Conservation (phyloP, 805 yeast genomes). For the Monosporozyma siamensis region DNA sequence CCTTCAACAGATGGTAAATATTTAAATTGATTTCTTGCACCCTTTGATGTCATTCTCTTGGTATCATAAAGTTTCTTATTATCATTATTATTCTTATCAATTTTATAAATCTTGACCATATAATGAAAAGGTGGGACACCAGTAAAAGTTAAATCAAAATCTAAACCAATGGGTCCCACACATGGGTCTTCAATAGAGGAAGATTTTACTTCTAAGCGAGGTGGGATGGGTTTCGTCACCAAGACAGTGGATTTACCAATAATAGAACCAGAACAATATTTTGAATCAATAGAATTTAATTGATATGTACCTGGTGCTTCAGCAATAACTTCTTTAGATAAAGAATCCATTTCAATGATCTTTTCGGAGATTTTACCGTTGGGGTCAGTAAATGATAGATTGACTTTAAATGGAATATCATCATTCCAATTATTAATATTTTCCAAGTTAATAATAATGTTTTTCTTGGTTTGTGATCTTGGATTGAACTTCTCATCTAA, state of each 20-base stretch:
- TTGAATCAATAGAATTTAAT: slow-evolving; percentile 45
- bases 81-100: slow-evolving; percentile 24
- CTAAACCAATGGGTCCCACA: slow-evolving; percentile 84
- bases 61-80: slow-evolving; percentile 29
- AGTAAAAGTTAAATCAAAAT: slow-evolving; percentile 53
- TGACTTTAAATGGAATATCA: slow-evolving; percentile 31
- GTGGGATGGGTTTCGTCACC: slow-evolving; percentile 51
- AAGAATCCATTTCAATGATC: slow-evolving; percentile 22
- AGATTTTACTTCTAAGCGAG: slow-evolving; percentile 35
- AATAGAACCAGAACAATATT: slow-evolving; percentile 58
- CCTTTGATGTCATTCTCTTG: slow-evolving; percentile 31
- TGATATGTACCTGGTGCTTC: slow-evolving; percentile 58
- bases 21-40: slow-evolving; percentile 45
- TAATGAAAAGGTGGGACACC: slow-evolving; percentile 82
- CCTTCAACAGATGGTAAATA: slow-evolving; percentile 81
- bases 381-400: slow-evolving; percentile 27
- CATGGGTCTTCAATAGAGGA: slow-evolving; percentile 70
- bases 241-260: slow-evolving; percentile 44
- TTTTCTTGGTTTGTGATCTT: slow-evolving; percentile 32
- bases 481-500: slow-evolving; percentile 34
- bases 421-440: slow-evolving; percentile 15
- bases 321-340: slow-evolving; percentile 31
- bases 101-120: slow-evolving; percentile 49
- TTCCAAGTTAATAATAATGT: slow-evolving; percentile 30
- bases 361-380: slow-evolving; percentile 14